Conservation (phyloP, 129 eudicot genomes). For the Chrysanthemum makinoi region DNA sequence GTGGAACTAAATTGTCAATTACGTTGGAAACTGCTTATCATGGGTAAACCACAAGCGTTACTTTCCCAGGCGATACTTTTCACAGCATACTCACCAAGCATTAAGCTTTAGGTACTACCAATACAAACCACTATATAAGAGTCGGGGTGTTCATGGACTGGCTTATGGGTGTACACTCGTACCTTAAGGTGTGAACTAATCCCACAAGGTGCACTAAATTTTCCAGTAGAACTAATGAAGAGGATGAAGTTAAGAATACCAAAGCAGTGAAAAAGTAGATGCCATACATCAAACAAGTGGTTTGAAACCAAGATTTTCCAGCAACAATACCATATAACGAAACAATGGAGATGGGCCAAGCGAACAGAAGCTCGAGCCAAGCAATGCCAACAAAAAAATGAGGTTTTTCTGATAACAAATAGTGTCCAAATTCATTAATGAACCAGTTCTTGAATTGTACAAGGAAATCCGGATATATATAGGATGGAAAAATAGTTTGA, state of each 20-base stretch:
- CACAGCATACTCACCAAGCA: no score
- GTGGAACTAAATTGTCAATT: no score
- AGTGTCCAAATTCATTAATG: conserved; percentile 42
- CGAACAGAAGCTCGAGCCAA: conserved; percentile 66
- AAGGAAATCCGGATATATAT: conserved; percentile 44
- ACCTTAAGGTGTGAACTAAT: no score
- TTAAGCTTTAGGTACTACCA: no score
- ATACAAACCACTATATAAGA: no score
- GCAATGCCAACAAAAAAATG: conserved; percentile 69
- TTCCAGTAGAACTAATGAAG: background rate
- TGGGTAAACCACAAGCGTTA: no score
- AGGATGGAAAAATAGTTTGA: conserved; percentile 47
- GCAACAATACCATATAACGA: conserved; percentile 47
- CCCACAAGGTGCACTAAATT: no score
- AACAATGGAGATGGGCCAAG: conserved; percentile 64
- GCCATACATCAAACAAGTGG: conserved; percentile 60
- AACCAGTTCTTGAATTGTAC: conserved; percentile 52
- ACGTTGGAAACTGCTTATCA: no score
- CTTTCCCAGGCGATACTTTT: no score
- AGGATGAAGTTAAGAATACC: conserved; percentile 29
- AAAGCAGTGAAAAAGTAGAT: conserved; percentile 47
- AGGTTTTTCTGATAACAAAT: conserved; percentile 59
- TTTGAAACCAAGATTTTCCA: conserved; percentile 59
- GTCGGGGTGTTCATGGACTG: no score
- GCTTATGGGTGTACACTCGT: no score